Evolutionary conservation across 2,329 filamentous ascomycete genomes (phyloP).

Genomic region (Sporothrix curviconia): DNA sequence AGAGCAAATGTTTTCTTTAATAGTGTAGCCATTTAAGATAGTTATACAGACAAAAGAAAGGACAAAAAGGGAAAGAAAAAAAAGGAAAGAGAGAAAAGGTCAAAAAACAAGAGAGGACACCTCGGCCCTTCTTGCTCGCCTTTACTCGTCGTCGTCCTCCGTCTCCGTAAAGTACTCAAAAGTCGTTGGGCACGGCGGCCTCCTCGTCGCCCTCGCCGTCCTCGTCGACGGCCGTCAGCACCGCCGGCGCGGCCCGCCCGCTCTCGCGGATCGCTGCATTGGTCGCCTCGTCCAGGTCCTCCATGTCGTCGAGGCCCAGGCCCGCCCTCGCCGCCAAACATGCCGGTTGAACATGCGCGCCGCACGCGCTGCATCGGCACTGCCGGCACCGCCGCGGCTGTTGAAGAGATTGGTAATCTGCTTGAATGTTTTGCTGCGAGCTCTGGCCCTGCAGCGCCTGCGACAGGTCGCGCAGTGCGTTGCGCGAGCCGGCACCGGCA

Average conservation of each 20-base stretch:
- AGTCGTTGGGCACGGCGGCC: constrained; percentile 62
- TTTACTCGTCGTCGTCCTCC: constrained; percentile 37
- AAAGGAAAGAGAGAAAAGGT: neutral
- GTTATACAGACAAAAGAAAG: constrained; percentile 7
- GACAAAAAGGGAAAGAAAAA: neutral
- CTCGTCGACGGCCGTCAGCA: constrained; percentile 83
- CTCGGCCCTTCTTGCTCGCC: neutral
- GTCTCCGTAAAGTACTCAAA: constrained; percentile 74
- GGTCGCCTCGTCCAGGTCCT: constrained; percentile 11
- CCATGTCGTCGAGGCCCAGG: neutral
- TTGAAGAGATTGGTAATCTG: constrained; percentile 2
- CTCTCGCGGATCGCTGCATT: constrained; percentile 23
- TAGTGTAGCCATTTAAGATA: too few relatives aligned
- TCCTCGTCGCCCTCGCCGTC: constrained; percentile 69
- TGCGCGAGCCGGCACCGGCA: constrained; percentile 12
- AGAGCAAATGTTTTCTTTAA: too few relatives aligned
- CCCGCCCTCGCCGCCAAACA: constrained; percentile 12
- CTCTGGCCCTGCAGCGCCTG: constrained; percentile 24
- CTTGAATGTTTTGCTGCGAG: too few relatives aligned
- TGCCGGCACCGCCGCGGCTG: constrained; percentile 10
- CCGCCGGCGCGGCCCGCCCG: constrained; percentile 67
- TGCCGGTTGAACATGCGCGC: constrained; percentile 18
- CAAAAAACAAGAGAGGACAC: too few relatives aligned
- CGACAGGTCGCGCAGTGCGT: constrained; percentile 15
- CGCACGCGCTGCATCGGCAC: constrained; percentile 16